A percentile compares a stretch with the other conserved stretches of the same genome.
Conservation (phyloP, 2,329 filamentous ascomycete genomes). For the Arthroderma uncinatum region DNA sequence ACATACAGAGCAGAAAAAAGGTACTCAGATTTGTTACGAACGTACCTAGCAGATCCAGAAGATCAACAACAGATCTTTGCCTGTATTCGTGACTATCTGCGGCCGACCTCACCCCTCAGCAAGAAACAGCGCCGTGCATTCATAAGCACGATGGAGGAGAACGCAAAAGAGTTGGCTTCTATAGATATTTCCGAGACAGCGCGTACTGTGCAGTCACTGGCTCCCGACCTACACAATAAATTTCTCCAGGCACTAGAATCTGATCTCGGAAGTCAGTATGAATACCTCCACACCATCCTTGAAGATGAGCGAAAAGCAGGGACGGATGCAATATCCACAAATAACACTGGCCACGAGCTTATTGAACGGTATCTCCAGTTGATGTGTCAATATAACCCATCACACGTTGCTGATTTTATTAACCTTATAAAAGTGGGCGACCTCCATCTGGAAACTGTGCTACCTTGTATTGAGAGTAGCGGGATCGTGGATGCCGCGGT, state of each 20-base stretch:
- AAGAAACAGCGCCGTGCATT: constrained; percentile 64
- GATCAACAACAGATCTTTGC: constrained; percentile 66
- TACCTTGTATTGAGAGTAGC: constrained; percentile 79
- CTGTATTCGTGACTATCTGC: constrained; percentile 65
- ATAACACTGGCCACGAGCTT: constrained; percentile 45
- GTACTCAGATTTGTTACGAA: constrained; percentile 64
- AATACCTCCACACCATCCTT: constrained; percentile 65
- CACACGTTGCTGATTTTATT: constrained; percentile 77
- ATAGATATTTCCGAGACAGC: constrained; percentile 58
- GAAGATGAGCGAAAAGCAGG: constrained; percentile 44
- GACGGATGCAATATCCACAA: constrained; percentile 24
- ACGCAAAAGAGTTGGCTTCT: constrained; percentile 55
- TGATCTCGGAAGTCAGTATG: constrained; percentile 55
- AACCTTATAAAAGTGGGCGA: constrained; percentile 64
- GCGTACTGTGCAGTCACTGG: constrained; percentile 44
- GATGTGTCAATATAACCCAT: constrained; percentile 75
- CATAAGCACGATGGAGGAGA: constrained; percentile 52
- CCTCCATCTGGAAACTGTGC: constrained; percentile 63
- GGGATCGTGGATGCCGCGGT: constrained; percentile 90
- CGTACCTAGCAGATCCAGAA: constrained; percentile 74
- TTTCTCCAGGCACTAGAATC: constrained; percentile 53
- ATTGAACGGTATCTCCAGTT: constrained; percentile 78
- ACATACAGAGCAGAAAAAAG: constrained; percentile 71
- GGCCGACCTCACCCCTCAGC: constrained; percentile 50
- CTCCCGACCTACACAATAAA: constrained; percentile 52